Conservation (phyloP, 805 yeast species). For the Myxozyma nipponensis region DNA sequence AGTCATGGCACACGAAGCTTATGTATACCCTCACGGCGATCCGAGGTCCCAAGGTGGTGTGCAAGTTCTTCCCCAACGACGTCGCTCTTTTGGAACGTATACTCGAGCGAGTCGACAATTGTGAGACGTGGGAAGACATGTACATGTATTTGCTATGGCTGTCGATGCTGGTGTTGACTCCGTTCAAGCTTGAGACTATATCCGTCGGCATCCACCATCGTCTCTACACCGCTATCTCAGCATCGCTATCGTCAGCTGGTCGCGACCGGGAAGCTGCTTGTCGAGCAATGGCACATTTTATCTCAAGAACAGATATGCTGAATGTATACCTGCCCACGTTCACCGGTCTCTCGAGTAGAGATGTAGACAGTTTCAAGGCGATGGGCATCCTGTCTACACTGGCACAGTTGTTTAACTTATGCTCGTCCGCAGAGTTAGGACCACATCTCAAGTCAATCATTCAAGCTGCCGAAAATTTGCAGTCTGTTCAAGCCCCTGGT, state of each 20-base stretch:
- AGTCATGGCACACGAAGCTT: constrained; percentile 35
- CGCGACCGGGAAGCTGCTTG: constrained; percentile 56
- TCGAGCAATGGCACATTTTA: constrained; percentile 49
- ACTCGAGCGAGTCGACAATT: constrained; percentile 30
- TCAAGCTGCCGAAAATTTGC: background rate
- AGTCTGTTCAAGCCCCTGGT: background rate
- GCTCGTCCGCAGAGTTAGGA: constrained; percentile 11
- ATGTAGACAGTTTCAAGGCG: background rate
- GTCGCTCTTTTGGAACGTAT: constrained; percentile 47
- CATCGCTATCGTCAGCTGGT: constrained; percentile 46
- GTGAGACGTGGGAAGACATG: constrained; percentile 91
- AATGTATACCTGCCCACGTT: constrained; percentile 35
- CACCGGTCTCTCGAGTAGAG: constrained; percentile 12
- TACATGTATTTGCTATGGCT: constrained; percentile 89
- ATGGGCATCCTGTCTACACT: constrained; percentile 15
- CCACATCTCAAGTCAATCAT: constrained; percentile 2
- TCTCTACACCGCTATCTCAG: constrained; percentile 36
- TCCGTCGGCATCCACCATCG: constrained; percentile 33
- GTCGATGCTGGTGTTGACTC: constrained; percentile 63
- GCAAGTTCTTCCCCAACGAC: constrained; percentile 59
- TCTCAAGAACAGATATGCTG: constrained; percentile 48
- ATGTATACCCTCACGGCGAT: constrained; percentile 63
- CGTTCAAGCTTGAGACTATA: constrained; percentile 57
- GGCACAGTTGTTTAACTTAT: constrained; percentile 5
- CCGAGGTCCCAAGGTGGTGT: constrained; percentile 58